Evolutionary conservation across 139 green algal species (phyloP), one percentile per base, ranked within the genome.

Genomic region (Coelastrella sp.): DNA sequence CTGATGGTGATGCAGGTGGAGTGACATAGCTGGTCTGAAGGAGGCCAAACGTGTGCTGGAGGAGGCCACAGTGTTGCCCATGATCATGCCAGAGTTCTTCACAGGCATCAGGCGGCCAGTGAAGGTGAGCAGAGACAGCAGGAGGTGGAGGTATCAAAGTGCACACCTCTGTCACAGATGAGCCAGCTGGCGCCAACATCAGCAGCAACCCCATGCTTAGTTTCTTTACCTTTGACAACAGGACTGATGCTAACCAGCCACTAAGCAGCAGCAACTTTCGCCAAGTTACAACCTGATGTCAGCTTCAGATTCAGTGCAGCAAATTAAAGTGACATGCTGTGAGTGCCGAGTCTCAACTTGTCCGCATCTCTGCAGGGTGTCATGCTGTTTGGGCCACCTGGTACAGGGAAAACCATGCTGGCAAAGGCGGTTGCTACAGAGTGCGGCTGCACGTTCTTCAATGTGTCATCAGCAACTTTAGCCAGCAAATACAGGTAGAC

Each of bases 361-460:
- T 19, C 6, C 1, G 70, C 8, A 25, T 59, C 0, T 10, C 11
- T 89, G n/a, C 92, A 98, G 95, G 97, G 97, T 6, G 97, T 99
- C 66, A 94, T 99, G 88, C 94, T 99, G 91, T 99, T 99, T 93
- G 97, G 97, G 0, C 97, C 97, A 9, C 97, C 97, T 3, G 97
- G 97, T 22, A 98, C 96, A n/a, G 96, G 95, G 25, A 98, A 99
- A 92, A 99, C 97, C 7, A 96, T 99, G 95, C 93, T 99, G 61
- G 97, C 97, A 57, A 98, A 98, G 92, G 96, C 96, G 20, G 96
- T 97, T 49, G 97, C 97, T 19, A 98, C 96, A 4, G 97, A 98
- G 92, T 97, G 95, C 74, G 91, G 92, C 58, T 99, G 96, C 78
- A 97, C 97, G n/a, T 99, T 99, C 93, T 99, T 99, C 93, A 99